These are phyloP conservation scores for Pythium plurisporium DNA, from an alignment of 352 stramenopile species.

Conservation along the genomic window DNA sequence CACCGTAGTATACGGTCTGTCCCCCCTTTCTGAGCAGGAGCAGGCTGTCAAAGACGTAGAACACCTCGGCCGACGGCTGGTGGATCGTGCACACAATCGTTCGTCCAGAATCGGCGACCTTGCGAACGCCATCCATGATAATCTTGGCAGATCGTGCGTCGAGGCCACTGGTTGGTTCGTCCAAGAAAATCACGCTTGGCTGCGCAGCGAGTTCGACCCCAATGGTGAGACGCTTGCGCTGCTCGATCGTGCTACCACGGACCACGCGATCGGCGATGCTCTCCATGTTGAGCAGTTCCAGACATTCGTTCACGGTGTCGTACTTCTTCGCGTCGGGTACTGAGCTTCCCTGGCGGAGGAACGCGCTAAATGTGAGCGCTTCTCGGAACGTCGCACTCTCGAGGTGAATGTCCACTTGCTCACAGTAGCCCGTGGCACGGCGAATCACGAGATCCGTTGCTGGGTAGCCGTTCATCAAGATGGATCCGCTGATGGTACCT, in stretches of 20 bases:
- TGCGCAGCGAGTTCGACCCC: constrained; percentile 83
- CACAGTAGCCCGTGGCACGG: constrained; percentile 25
- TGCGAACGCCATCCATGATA: constrained; percentile 86
- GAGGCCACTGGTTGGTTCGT: constrained; percentile 53
- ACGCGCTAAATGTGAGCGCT: constrained; percentile 78
- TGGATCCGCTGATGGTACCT: constrained; percentile 32
- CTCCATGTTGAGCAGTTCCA: constrained; percentile 30
- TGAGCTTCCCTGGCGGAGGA: constrained; percentile 36
- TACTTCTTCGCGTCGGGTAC: constrained; percentile 22
- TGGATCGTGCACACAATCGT: constrained; percentile 89
- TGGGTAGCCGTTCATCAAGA: constrained; percentile 32
- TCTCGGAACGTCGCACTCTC: constrained; percentile 80
- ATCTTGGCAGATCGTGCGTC: constrained; percentile 83
- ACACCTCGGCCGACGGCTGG: constrained; percentile 86
- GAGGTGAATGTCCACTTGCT: constrained; percentile 33
- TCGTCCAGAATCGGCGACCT: constrained; percentile 75
- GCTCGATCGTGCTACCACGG: constrained; percentile 26
- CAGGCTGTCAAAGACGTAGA: constrained; percentile 87
- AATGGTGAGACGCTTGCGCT: constrained; percentile 46
- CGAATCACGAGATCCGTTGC: constrained; percentile 23
- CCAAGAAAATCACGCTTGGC: constrained; percentile 41
- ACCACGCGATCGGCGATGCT: constrained; percentile 23
- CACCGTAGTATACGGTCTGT: constrained; percentile 32
- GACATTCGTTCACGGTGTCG: constrained; percentile 26
- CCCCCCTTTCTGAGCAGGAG: constrained; percentile 62